phyloP scores from a whole-genome alignment of 2,329 filamentous ascomycete genomes.

The Cordyceps farinosa region DNA sequence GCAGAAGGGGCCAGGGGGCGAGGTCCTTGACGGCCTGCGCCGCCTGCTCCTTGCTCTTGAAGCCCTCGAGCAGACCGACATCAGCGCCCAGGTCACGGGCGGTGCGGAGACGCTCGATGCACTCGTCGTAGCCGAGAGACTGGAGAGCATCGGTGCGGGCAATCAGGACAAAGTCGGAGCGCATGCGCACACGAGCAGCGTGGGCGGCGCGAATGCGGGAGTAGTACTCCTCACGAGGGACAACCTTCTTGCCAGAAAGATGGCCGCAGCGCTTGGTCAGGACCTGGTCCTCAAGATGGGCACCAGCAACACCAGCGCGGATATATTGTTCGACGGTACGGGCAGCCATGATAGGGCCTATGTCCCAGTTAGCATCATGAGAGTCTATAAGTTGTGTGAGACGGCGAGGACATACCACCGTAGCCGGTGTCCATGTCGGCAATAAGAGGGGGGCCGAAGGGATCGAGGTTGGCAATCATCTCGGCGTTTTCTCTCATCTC shows the following conservation, averaged over 20 bases:
- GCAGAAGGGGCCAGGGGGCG: conserved; percentile 47
- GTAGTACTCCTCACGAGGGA: conserved; percentile 48
- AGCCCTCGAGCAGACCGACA: conserved; percentile 57
- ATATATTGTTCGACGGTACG: conserved; percentile 52
- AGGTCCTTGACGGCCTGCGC: conserved; percentile 44
- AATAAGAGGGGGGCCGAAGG: conserved; percentile 54
- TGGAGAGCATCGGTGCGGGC: conserved; percentile 61
- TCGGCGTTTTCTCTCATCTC: conserved; percentile 62
- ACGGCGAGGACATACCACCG: conserved; percentile 37
- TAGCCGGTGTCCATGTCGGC: conserved; percentile 59
- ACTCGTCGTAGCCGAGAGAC: conserved; percentile 54
- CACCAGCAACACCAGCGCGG: conserved; percentile 52
- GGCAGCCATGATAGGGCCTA: conserved; percentile 47
- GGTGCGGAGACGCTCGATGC: conserved; percentile 45
- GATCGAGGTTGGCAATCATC: conserved; percentile 60
- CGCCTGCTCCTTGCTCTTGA: conserved; percentile 49
- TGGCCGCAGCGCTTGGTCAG: conserved; percentile 64
- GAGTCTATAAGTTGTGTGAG: neutral
- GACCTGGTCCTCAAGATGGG: conserved; percentile 64
- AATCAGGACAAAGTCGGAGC: conserved; percentile 60
- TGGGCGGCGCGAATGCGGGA: conserved; percentile 55
- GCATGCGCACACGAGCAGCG: conserved; percentile 44
- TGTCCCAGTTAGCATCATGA: neutral
- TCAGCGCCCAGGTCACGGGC: conserved; percentile 56
- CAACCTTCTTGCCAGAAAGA: conserved; percentile 57